phyloP scores from a whole-genome alignment of 805 yeast genomes.

The Sugiyamaella valdiviana region DNA sequence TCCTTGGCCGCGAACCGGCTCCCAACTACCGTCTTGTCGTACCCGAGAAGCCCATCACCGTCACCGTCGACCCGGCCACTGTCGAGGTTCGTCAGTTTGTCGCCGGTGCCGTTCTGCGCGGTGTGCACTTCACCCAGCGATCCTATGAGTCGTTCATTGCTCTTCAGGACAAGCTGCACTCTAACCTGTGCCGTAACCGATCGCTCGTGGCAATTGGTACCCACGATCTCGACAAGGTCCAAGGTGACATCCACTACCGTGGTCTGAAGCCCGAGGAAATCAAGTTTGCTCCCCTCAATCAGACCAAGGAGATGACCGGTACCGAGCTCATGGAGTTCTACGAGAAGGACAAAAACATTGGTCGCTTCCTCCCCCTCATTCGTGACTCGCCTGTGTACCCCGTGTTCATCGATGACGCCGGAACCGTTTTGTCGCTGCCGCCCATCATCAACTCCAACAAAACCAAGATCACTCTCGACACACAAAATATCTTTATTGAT shows the following conservation, averaged over 20 bases:
- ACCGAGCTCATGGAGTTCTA: slow-evolving; percentile 79
- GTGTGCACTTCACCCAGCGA: slow-evolving; percentile 73
- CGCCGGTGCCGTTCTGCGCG: slow-evolving; percentile 88
- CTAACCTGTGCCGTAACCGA: slow-evolving; percentile 94
- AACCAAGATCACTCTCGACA: slow-evolving; percentile 78
- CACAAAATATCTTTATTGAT: slow-evolving; percentile 86
- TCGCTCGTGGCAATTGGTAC: slow-evolving; percentile 98
- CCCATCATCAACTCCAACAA: slow-evolving; percentile 93
- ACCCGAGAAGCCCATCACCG: slow-evolving; percentile 51
- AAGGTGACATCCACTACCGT: slow-evolving; percentile 81
- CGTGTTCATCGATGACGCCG: slow-evolving; percentile 70
- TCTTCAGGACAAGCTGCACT: slow-evolving; percentile 90
- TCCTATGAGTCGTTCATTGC: slow-evolving; percentile 91
- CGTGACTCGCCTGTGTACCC: slow-evolving; percentile 87
- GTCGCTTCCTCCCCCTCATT: slow-evolving; percentile 82
- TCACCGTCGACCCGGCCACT: slow-evolving; percentile 74
- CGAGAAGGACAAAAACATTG: slow-evolving; percentile 82
- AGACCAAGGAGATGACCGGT: slow-evolving; percentile 54
- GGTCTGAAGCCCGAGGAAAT: slow-evolving; percentile 76
- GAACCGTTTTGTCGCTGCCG: slow-evolving; percentile 84
- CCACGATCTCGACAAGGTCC: slow-evolving; percentile 78
- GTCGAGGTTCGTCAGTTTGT: slow-evolving; percentile 81
- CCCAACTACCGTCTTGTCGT: slow-evolving; percentile 64
- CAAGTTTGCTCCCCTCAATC: slow-evolving; percentile 44
- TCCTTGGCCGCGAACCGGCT: slow-evolving; percentile 57